Evolutionary conservation across 306 rosid species (phyloP).

Genomic region (Biancaea sappan): DNA sequence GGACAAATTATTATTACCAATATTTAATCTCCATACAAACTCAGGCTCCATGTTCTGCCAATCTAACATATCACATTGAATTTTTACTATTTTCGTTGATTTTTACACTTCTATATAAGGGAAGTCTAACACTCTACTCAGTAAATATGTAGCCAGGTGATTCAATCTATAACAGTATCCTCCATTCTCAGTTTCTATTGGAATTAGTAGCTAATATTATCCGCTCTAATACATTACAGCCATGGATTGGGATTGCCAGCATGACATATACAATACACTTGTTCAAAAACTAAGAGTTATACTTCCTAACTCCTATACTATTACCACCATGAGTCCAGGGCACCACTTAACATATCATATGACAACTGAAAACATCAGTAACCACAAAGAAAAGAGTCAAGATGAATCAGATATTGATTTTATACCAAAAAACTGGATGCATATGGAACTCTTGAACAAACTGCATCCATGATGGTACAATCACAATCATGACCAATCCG

Average conservation of each 20-base stretch:
- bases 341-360: conserved; percentile 17
- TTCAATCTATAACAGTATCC: conserved; percentile 12
- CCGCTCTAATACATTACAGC: conserved; percentile 15
- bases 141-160: background rate
- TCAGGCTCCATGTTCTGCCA: background rate
- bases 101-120: background rate
- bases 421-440: conserved; percentile 85
- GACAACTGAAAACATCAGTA: conserved; percentile 22
- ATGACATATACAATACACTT: background rate
- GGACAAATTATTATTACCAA: conserved; percentile 1
- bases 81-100: conserved; percentile 7
- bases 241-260: conserved; percentile 22
- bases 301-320: conserved; percentile 30
- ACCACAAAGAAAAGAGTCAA: conserved; percentile 27
- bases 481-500: conserved; percentile 63
- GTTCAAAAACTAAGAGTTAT: conserved; percentile 15
- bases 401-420: conserved; percentile 24
- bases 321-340: background rate
- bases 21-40: conserved; percentile 23
- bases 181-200: conserved; percentile 15
- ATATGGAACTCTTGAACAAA: conserved; percentile 71
- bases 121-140: background rate
- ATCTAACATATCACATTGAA: background rate
- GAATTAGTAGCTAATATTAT: conserved; percentile 12
- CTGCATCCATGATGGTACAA: conserved; percentile 82